Evolutionary conservation across 75 land plant species (phyloP).

Genomic region (Pseudotsuga menziesii): DNA sequence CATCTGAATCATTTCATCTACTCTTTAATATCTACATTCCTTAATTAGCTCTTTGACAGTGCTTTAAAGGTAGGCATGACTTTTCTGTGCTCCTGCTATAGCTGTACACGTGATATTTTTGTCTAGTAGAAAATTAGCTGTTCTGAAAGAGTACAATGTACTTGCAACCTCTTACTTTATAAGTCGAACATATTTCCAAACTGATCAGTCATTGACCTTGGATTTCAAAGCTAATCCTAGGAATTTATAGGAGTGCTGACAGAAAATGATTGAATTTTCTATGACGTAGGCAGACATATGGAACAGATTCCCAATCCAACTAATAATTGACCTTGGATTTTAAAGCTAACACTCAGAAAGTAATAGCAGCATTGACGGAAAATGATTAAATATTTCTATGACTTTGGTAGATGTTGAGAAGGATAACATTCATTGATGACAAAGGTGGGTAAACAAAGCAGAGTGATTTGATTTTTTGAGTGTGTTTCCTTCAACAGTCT

Average conservation of each 20-base stretch:
- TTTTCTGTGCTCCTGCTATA: background rate
- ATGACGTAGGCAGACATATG: background rate
- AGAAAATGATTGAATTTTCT: background rate
- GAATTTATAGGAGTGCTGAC: background rate
- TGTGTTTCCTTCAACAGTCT: too few species aligned
- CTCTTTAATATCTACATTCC: background rate
- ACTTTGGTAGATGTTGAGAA: background rate
- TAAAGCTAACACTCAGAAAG: background rate
- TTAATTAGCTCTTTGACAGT: background rate
- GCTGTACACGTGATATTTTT: background rate
- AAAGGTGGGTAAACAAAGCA: too few species aligned
- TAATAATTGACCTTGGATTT: background rate
- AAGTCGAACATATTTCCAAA: background rate
- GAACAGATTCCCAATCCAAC: too few species aligned
- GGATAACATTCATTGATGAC: background rate
- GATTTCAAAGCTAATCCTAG: background rate
- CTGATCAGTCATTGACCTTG: background rate
- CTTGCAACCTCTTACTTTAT: background rate
- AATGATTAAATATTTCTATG: background rate
- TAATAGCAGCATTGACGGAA: background rate
- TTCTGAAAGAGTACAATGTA: background rate
- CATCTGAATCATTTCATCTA: background rate
- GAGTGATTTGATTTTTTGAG: too few species aligned
- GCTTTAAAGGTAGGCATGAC: conserved; percentile 1
- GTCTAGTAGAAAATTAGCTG: background rate